Percentiles rank a stretch among this genome's conserved stretches.
Conservation (phyloP, 75 land plant genomes). For the Gnetum montanum region DNA sequence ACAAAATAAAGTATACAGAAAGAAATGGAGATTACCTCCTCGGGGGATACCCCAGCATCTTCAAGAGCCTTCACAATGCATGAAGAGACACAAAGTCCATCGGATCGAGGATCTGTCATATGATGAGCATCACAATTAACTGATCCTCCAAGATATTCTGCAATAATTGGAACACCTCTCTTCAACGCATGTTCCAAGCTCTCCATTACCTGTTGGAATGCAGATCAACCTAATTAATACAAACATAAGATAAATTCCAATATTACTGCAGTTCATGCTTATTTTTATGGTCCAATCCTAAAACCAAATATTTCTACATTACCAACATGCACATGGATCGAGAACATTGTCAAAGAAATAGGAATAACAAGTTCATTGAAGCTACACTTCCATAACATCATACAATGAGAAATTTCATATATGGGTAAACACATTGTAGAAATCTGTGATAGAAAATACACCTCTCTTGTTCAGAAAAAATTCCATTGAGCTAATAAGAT, state of each 20-base stretch:
- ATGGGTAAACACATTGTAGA: not conserved
- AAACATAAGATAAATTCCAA: not conserved
- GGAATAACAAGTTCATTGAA: no score
- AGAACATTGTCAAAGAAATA: not conserved
- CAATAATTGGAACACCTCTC: slow-evolving; percentile 70
- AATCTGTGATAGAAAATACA: not conserved
- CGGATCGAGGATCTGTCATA: slow-evolving; percentile 87
- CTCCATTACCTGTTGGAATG: slow-evolving; percentile 58
- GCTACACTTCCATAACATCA: no score
- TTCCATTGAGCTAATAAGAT: no score
- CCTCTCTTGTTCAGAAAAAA: no score
- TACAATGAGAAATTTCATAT: not conserved
- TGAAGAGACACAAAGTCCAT: slow-evolving; percentile 80
- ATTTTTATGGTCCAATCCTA: not conserved
- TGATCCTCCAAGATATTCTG: slow-evolving; percentile 88
- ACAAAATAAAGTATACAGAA: slow-evolving; percentile 5
- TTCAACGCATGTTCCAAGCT: slow-evolving; percentile 91
- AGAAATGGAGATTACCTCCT: slow-evolving; percentile 49
- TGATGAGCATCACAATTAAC: slow-evolving; percentile 89
- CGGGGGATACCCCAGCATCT: slow-evolving; percentile 84
- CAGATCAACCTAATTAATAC: no score
- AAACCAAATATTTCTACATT: not conserved
- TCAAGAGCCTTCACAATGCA: slow-evolving; percentile 62
- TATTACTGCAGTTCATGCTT: slow-evolving; percentile 2
- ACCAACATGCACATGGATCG: not conserved